Conservation (phyloP, 192 early-diverging fungal species). For the Fimicolochytrium jonesii region DNA sequence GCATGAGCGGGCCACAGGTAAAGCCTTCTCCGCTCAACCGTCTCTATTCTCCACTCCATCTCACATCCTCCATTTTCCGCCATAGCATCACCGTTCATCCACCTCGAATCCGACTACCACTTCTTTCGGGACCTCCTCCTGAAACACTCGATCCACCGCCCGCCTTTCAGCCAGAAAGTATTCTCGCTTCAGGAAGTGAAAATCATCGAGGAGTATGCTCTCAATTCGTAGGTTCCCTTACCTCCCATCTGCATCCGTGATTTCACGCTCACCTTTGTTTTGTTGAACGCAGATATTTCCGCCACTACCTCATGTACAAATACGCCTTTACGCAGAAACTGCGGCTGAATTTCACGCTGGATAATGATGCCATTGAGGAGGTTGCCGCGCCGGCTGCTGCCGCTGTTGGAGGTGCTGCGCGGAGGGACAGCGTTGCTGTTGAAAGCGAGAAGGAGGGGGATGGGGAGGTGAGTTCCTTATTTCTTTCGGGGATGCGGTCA, state of each 20-base stretch:
- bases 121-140: not conserved
- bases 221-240: slow-evolving; percentile 45
- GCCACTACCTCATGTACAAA: slow-evolving; percentile 59
- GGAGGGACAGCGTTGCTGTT: not conserved
- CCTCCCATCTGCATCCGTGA: too few relatives aligned
- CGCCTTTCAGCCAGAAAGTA: slow-evolving; percentile 45
- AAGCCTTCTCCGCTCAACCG: slow-evolving; percentile 40
- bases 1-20: slow-evolving; percentile 34
- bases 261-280: too few relatives aligned
- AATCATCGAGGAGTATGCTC: slow-evolving; percentile 42
- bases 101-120: slow-evolving; percentile 34
- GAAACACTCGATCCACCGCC: slow-evolving; percentile 3
- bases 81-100: slow-evolving; percentile 41
- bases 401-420: not conserved
- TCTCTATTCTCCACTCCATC: slow-evolving; percentile 19
- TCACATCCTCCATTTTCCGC: not conserved
- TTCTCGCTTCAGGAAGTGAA: slow-evolving; percentile 45
- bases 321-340: slow-evolving; percentile 57
- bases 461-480: too few relatives aligned
- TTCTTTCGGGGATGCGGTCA: too few relatives aligned
- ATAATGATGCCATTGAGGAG: slow-evolving; percentile 34
- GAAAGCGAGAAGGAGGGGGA: not conserved
- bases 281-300: slow-evolving; percentile 43
- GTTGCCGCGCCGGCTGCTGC: not conserved
- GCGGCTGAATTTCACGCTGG: slow-evolving; percentile 41